phyloP scores from a whole-genome alignment of 768 basidiomycete species.

The Rhizopogon sp. region DNA sequence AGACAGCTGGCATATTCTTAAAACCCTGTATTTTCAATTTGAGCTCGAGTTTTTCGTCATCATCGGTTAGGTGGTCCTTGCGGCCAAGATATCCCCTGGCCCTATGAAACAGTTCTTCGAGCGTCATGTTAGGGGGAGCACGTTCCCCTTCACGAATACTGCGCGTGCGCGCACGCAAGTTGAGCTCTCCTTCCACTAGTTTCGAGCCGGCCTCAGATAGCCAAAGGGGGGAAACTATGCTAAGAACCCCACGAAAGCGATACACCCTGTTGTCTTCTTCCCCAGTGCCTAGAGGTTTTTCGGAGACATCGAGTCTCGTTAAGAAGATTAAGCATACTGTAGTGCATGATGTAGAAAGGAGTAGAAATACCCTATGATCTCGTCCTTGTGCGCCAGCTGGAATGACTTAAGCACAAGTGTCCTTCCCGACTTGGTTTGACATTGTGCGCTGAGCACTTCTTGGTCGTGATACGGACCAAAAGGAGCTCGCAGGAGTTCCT shows the following conservation, averaged over 20 bases:
- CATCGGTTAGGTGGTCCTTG: slow-evolving; percentile 4
- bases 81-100: not conserved
- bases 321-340: slow-evolving; percentile 1
- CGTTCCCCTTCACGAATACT: slow-evolving; percentile 16
- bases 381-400: slow-evolving; percentile 20
- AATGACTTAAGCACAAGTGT: slow-evolving; percentile 25
- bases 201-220: slow-evolving; percentile 42
- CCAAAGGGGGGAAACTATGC: slow-evolving; percentile 41
- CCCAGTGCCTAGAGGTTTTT: slow-evolving; percentile 29
- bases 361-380: slow-evolving; percentile 20
- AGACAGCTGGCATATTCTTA: slow-evolving; percentile 35
- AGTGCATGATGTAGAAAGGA: not conserved
- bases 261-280: slow-evolving; percentile 27
- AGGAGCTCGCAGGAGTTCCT: slow-evolving; percentile 20
- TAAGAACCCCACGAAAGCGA: slow-evolving; percentile 47
- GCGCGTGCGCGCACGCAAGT: slow-evolving; percentile 30
- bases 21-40: slow-evolving; percentile 38
- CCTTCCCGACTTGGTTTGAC: slow-evolving; percentile 8
- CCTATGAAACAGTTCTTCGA: slow-evolving; percentile 30
- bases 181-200: slow-evolving; percentile 40
- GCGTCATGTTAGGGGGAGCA: slow-evolving; percentile 24
- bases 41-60: slow-evolving; percentile 20
- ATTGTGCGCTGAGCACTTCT: slow-evolving; percentile 18
- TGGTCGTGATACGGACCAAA: slow-evolving; percentile 26
- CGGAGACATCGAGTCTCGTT: slow-evolving; percentile 44